Evolutionary conservation across 2,329 filamentous ascomycete genomes (phyloP).

Genomic region (Aaosphaeria pasadenensis): DNA sequence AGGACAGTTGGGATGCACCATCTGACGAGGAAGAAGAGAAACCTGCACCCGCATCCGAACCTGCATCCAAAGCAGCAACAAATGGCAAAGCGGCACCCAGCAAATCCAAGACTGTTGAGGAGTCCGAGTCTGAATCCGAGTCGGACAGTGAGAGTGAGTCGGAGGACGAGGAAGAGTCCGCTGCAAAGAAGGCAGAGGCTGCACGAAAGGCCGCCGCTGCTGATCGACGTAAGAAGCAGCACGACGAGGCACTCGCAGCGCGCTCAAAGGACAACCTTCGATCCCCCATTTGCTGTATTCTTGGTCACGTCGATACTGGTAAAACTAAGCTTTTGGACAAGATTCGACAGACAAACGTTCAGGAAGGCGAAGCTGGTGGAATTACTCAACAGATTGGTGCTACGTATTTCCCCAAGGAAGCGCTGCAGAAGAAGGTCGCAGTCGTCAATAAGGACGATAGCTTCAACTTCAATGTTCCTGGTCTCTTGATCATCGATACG

Average conservation of each 20-base stretch:
- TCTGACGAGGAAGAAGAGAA: constrained; percentile 65
- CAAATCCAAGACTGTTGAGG: constrained; percentile 27
- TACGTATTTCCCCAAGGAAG: constrained; percentile 96
- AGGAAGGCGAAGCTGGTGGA: constrained; percentile 98
- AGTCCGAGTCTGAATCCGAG: constrained; percentile 49
- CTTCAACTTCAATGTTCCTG: constrained; percentile 97
- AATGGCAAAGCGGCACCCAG: constrained; percentile 31
- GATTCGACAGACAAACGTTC: constrained; percentile 96
- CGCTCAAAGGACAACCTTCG: constrained; percentile 91
- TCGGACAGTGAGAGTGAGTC: constrained; percentile 60
- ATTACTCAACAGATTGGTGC: constrained; percentile 99
- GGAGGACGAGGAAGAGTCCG: constrained; percentile 72
- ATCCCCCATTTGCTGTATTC: constrained; percentile 98
- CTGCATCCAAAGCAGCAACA: constrained; percentile 18
- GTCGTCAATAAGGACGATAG: constrained; percentile 87
- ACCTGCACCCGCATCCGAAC: constrained; percentile 20
- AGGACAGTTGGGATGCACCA: constrained; percentile 93
- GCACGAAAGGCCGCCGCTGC: constrained; percentile 85
- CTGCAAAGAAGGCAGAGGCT: constrained; percentile 67
- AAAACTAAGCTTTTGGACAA: constrained; percentile 99
- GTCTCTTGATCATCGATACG: constrained; percentile 94
- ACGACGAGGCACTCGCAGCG: constrained; percentile 87
- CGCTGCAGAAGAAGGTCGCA: constrained; percentile 84
- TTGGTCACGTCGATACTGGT: constrained; percentile 99
- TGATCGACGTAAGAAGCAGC: constrained; percentile 81